Evolutionary conservation across 179 eudicot genomes (phyloP), one percentile per base, ranked within the genome.

Genomic region (Nepenthes alata): DNA sequence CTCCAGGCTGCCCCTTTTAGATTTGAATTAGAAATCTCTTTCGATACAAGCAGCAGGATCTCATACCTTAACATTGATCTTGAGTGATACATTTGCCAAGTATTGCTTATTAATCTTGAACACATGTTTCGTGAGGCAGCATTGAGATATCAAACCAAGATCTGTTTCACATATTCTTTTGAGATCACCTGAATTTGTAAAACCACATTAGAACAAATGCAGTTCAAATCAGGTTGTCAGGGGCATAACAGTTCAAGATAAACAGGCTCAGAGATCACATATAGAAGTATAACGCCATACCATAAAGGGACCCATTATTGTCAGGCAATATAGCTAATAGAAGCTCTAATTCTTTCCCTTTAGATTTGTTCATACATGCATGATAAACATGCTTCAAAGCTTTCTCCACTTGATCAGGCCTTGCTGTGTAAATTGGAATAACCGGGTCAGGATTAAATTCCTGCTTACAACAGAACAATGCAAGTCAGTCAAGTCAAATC

Each of bases 161-260:
- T 82, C 87, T 0, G 87, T 82, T 58, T 83, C 87, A 66, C 87
- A 83, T 14, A 78, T 74, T 63, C 83, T 61, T 67, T 83, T 83
- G 64, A 83, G 67, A 58, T 78, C 80, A 67, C 88, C 88, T 83
- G 70, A 53, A 54, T 63, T 38, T 36, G 12, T 11, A 50, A 11
- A 50, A 50, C 3, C 4, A 13, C 53, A 50, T 10, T 6, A 47
- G 50, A 11, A 13, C 4, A 50, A 11, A 11, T 50, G 53, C 53
- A 50, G n/a, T 10, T 13, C 53, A 11, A 50, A 50, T 4, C 45
- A 41, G 45, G 8, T 41, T 7, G 5, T 41, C 45, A 41, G 5
- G 5, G 8, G 5, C 45, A 41, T 41, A 41, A 4, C 53, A 50
- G 11, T 50, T 50, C 15, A 11, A 6, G n/a, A 11, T 5, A 50